A percentile compares a stretch with the other conserved stretches of the same genome.
phyloP scores from a whole-genome alignment of 805 yeast genomes.

The Wickerhamiella siamensis region DNA sequence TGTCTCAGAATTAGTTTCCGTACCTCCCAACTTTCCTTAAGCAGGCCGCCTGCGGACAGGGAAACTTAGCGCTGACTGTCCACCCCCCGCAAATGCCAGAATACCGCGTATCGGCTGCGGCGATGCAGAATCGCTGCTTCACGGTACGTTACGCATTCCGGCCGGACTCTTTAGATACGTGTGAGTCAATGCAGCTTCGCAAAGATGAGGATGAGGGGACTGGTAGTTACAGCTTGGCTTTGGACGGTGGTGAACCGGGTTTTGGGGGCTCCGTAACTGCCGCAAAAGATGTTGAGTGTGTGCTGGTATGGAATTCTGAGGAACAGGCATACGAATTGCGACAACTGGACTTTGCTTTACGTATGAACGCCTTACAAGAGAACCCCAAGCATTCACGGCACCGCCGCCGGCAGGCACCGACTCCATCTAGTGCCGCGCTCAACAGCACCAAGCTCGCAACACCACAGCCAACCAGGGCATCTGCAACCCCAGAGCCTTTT shows the following conservation, averaged over 20 bases:
- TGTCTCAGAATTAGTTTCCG: no score
- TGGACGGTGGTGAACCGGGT: conserved; percentile 4
- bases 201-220: conserved; percentile 6
- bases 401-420: neutral
- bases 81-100: neutral
- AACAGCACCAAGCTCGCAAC: neutral
- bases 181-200: conserved; percentile 7
- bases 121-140: conserved; percentile 2
- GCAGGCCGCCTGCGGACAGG: no score
- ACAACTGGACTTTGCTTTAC: conserved; percentile 14
- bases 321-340: conserved; percentile 16
- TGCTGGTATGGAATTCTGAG: conserved; percentile 65
- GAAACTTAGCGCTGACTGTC: no score
- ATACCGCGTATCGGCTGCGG: neutral
- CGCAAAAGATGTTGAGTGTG: conserved; percentile 39
- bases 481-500: neutral
- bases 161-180: conserved; percentile 7
- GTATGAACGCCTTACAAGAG: conserved; percentile 15
- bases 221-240: conserved; percentile 12
- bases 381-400: conserved; percentile 6
- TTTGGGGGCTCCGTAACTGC: conserved; percentile 19
- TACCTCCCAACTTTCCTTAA: no score
- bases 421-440: neutral
- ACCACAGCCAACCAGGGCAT: no score
- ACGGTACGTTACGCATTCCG: conserved; percentile 12